phyloP scores from a whole-genome alignment of 148 eudicot genomes.

The Oxyria digyna region DNA sequence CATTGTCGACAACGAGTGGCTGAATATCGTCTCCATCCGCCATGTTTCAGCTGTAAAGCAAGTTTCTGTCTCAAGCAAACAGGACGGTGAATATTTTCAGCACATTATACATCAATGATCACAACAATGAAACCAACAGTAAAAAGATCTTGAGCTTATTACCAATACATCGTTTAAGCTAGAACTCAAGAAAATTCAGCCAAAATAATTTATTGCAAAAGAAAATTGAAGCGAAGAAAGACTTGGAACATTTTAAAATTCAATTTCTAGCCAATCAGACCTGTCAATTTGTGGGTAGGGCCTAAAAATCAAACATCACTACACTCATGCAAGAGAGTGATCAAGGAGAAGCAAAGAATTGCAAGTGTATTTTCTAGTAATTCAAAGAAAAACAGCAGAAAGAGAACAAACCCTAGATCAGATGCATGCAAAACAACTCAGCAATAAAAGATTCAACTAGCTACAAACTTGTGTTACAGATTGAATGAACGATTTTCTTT shows the following conservation, averaged over 20 bases:
- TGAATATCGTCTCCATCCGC: slow-evolving; percentile 9
- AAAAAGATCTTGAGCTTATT: background rate
- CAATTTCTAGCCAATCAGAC: background rate
- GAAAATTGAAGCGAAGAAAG: background rate
- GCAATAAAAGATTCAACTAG: background rate
- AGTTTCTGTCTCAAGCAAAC: background rate
- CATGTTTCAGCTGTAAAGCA: slow-evolving; percentile 1
- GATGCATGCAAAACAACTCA: background rate
- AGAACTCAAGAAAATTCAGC: background rate
- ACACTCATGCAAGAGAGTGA: background rate
- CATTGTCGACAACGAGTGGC: slow-evolving; percentile 10
- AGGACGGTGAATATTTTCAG: background rate
- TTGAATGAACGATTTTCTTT: no score
- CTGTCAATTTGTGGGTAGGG: background rate
- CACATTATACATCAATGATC: no score
- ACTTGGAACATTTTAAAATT: background rate
- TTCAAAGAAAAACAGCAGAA: background rate
- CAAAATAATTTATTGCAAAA: background rate
- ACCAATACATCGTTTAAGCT: background rate
- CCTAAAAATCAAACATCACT: no score
- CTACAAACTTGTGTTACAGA: background rate
- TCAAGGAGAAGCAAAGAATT: background rate
- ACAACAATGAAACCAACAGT: background rate
- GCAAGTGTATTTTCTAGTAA: background rate
- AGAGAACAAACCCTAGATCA: slow-evolving; percentile 1